Base-by-base conservation (phyloP, 2,329 filamentous ascomycete genomes). In the Saccharata proteae region DNA sequence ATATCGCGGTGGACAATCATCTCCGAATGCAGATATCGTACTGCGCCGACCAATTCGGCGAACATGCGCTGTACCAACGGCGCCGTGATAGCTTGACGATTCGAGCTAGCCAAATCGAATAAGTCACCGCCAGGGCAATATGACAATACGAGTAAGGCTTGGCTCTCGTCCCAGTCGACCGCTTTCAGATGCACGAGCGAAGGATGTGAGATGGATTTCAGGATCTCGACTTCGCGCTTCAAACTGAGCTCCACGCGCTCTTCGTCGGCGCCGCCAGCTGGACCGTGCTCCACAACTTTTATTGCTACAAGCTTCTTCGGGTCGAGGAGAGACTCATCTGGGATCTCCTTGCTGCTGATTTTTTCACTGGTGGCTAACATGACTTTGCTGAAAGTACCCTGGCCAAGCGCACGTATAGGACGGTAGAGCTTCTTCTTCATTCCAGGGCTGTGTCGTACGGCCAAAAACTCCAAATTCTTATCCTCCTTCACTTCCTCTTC, bases 1-100 rank as follows among this genome's bases (percentile, higher is more conserved):
- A 98, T 92, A 55, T 98, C 90, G 38, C 90, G 76, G 53, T 98
- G 90, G 32, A 96, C 88, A 50, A 98, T 93, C 43, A 74, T 77
- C 45, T 81, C 67, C 32, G 73, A 65, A 55, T 98, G 90, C 29
- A 98, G 64, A 59, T 96, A 94, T 36, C 69, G 71, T 20, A 93
- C 78, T 0, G 88, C 90, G 38, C 73, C 77, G 15, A 96, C 77
- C 40, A 96, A 57, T 54, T 98, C 90, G 10, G 86, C 70, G 55
- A 94, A 94, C 35, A 96, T 85, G 30, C 90, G 74, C 41, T 83
- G 72, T 29, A 94, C 67, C 26, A 96, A 60, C 2, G 62, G 50
- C 0, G 82, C 71, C 4, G 69, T 74, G 28, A 94, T 64, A 1
- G 80, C 56, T 11, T 77, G 68, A 32, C 72, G 71, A 38, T 82